A percentile compares a stretch with the other conserved stretches of the same genome.
These are phyloP conservation scores for Entelexis sorbosivorans DNA, from an alignment of 1,139 yeast genomes.

Conservation along the genomic window DNA sequence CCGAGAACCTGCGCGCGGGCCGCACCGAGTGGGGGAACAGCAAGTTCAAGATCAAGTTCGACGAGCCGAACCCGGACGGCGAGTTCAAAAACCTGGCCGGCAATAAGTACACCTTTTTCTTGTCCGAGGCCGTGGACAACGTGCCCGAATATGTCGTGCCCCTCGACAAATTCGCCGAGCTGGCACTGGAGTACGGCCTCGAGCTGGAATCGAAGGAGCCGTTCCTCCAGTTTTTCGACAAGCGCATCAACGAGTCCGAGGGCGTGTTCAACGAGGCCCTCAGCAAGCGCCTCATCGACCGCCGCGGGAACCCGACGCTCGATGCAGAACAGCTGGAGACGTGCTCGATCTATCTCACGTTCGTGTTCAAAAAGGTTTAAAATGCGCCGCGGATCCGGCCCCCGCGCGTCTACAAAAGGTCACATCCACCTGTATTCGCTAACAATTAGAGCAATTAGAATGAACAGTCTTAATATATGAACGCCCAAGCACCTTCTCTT, in stretches of 20 bases:
- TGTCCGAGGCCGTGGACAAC: slow-evolving; percentile 88
- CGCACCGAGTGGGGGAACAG: slow-evolving; percentile 72
- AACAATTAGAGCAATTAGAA: too few relatives aligned
- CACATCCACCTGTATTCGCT: too few relatives aligned
- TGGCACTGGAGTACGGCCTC: slow-evolving; percentile 67
- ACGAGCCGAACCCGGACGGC: slow-evolving; percentile 63
- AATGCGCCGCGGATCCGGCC: too few relatives aligned
- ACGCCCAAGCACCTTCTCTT: too few relatives aligned
- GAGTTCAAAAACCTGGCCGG: slow-evolving; percentile 59
- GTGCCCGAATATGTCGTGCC: slow-evolving; percentile 98
- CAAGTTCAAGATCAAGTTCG: slow-evolving; percentile 67
- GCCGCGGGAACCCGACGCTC: slow-evolving; percentile 75
- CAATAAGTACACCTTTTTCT: slow-evolving; percentile 65
- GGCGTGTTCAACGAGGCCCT: slow-evolving; percentile 41
- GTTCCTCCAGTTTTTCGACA: slow-evolving; percentile 71
- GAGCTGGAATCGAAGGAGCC: slow-evolving; percentile 62
- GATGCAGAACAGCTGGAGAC: slow-evolving; percentile 89
- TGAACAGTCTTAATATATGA: too few relatives aligned
- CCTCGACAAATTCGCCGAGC: slow-evolving; percentile 68
- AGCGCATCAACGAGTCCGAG: slow-evolving; percentile 59
- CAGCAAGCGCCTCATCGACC: slow-evolving; percentile 31
- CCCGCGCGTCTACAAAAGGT: too few relatives aligned
- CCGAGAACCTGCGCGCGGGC: slow-evolving; percentile 29
- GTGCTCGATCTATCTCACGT: slow-evolving; percentile 69
- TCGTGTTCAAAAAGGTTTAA: slow-evolving; percentile 42